Conservation (phyloP, 2,329 filamentous ascomycete species). For the Camillea tinctor region DNA sequence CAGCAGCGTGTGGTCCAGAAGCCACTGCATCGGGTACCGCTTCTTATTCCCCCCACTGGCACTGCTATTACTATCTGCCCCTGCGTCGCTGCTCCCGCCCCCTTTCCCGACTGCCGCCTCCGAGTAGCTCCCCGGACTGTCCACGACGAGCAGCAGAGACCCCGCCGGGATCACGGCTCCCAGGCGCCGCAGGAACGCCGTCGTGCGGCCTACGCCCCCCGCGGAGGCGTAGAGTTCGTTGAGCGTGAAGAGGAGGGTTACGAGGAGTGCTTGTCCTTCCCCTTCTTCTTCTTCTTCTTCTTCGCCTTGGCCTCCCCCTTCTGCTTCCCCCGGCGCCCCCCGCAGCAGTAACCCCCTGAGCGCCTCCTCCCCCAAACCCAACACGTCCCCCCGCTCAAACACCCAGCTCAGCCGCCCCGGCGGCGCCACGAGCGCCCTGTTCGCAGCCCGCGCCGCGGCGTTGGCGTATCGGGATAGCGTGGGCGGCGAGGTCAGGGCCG, state of each 20-base stretch:
- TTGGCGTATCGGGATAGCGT: constrained; percentile 54
- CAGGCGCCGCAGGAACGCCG: constrained; percentile 69
- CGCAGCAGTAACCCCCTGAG: constrained; percentile 35
- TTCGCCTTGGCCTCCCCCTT: neutral
- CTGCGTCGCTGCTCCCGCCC: too few relatives aligned
- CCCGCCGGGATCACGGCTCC: constrained; percentile 57
- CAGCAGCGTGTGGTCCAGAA: constrained; percentile 79
- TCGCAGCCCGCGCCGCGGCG: constrained; percentile 43
- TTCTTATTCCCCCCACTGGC: constrained; percentile 54
- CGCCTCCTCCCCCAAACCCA: constrained; percentile 38
- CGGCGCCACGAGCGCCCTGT: constrained; percentile 42
- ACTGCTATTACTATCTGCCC: neutral
- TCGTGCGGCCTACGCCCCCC: constrained; percentile 70
- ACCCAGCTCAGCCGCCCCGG: constrained; percentile 36
- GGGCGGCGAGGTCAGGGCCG: constrained; percentile 52
- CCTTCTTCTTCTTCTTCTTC: neutral
- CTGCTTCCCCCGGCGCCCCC: neutral
- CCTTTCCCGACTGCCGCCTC: constrained; percentile 62
- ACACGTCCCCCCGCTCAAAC: constrained; percentile 50
- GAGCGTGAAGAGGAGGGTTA: constrained; percentile 89
- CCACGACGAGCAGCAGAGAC: constrained; percentile 77
- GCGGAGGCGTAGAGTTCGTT: constrained; percentile 89
- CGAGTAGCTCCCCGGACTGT: constrained; percentile 92
- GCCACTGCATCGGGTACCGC: constrained; percentile 90
- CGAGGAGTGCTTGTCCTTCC: constrained; percentile 43